Percentiles rank a stretch among this genome's conserved stretches.
Conservation (phyloP, 208 protist species). For the Zelonia costaricensis region DNA sequence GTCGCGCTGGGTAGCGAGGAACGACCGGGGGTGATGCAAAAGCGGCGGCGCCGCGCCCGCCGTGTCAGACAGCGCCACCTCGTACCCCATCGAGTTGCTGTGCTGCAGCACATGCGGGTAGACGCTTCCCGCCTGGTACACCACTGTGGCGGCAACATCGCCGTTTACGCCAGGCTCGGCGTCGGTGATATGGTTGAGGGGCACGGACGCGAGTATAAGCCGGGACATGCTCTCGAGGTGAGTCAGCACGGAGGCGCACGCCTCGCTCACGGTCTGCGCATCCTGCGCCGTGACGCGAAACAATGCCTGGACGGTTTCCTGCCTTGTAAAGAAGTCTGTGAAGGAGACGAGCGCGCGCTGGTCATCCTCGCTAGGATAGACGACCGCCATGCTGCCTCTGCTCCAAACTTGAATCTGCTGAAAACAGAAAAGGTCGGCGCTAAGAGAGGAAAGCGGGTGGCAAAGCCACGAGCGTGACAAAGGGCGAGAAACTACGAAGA, state of each 20-base stretch:
- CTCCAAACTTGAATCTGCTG: too few species aligned
- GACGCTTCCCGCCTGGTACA: constrained; percentile 23
- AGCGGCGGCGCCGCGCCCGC: constrained; percentile 20
- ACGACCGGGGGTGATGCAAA: constrained; percentile 33
- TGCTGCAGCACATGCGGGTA: constrained; percentile 21
- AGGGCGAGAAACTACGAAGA: too few species aligned
- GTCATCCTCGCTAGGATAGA: constrained; percentile 33
- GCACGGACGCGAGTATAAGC: constrained; percentile 29
- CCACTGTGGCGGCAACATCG: constrained; percentile 9
- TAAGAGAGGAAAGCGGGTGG: too few species aligned
- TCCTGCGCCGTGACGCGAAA: constrained; percentile 18
- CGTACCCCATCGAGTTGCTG: constrained; percentile 13
- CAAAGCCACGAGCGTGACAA: too few species aligned
- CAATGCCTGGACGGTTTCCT: constrained; percentile 11
- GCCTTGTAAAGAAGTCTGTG: constrained; percentile 24
- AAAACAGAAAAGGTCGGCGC: too few species aligned
- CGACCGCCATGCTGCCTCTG: constrained; percentile 21
- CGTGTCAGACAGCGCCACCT: constrained; percentile 19
- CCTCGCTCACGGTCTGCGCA: constrained; percentile 17
- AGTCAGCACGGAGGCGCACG: constrained; percentile 26
- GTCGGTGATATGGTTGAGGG: constrained; percentile 11
- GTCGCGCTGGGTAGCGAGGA: constrained; percentile 31
- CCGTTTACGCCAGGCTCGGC: constrained; percentile 1
- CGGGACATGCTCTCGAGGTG: constrained; percentile 19
- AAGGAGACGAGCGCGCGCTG: constrained; percentile 18